A percentile compares a stretch with the other conserved stretches of the same genome.
Evolutionary conservation across 2,329 filamentous ascomycete species (phyloP).

Genomic region (Myriosclerotinia scirpicola): DNA sequence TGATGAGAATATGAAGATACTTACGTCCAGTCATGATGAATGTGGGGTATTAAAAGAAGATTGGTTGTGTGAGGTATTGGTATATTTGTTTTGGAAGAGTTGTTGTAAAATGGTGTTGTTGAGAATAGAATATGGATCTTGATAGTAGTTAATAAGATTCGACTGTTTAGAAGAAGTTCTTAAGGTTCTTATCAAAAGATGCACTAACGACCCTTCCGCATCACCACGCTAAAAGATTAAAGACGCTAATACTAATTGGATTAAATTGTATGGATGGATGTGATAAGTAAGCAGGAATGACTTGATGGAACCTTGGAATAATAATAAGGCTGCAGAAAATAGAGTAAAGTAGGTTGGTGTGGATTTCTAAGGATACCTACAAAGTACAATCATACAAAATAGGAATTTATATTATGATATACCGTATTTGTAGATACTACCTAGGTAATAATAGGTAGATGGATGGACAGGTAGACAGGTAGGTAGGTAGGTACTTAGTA

Average conservation of each 20-base stretch:
- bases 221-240: constrained; percentile 29
- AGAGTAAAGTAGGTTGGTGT: too few relatives aligned
- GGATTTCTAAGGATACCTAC: too few relatives aligned
- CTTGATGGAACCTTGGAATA: too few relatives aligned
- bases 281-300: background rate
- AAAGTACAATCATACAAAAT: too few relatives aligned
- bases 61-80: constrained; percentile 14
- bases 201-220: constrained; percentile 33
- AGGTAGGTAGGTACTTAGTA: too few relatives aligned
- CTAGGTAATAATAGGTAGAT: too few relatives aligned
- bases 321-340: too few relatives aligned
- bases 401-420: too few relatives aligned
- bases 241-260: constrained; percentile 29
- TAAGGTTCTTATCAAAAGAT: constrained; percentile 33
- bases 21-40: constrained; percentile 61
- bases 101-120: constrained; percentile 12
- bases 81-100: constrained; percentile 8
- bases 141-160: constrained; percentile 26
- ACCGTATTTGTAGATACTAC: too few relatives aligned
- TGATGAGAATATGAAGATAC: constrained; percentile 38
- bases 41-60: constrained; percentile 19
- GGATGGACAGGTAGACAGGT: too few relatives aligned
- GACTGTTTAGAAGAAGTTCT: constrained; percentile 15
- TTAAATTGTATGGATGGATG: too few relatives aligned
- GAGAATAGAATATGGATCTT: constrained; percentile 19